A percentile compares a stretch with the other conserved stretches of the same genome.
phyloP scores from a whole-genome alignment of 164 flowering plant species.

The Taxillus chinensis region DNA sequence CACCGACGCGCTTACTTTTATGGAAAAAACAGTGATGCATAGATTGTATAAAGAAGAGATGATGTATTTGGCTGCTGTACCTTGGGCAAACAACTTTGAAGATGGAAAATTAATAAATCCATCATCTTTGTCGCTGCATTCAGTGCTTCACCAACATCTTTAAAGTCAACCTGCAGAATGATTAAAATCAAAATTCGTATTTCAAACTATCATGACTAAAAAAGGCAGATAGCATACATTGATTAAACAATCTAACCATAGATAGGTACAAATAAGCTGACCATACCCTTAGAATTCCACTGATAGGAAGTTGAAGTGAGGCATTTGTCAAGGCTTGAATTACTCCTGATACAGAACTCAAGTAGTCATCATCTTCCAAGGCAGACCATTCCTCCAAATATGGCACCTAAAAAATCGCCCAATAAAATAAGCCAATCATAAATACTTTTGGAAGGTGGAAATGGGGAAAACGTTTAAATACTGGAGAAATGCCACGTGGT shows the following conservation, averaged over 20 bases:
- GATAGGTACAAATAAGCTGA: neutral
- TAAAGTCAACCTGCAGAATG: slow-evolving; percentile 40
- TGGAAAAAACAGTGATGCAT: neutral
- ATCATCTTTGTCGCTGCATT: slow-evolving; percentile 39
- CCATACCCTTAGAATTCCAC: slow-evolving; percentile 50
- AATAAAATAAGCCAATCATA: neutral
- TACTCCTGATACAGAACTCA: slow-evolving; percentile 40
- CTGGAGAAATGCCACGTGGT: neutral
- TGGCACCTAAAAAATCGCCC: slow-evolving; percentile 35
- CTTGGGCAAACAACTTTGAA: slow-evolving; percentile 43
- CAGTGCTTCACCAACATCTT: slow-evolving; percentile 48
- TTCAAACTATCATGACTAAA: neutral
- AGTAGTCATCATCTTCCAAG: slow-evolving; percentile 44
- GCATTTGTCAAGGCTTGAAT: slow-evolving; percentile 52
- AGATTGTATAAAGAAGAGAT: neutral
- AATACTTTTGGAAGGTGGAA: too few species aligned
- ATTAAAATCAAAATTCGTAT: neutral
- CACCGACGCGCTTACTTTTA: neutral
- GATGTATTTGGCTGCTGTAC: slow-evolving; percentile 19
- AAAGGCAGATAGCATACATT: neutral
- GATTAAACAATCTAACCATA: neutral
- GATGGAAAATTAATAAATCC: slow-evolving; percentile 30
- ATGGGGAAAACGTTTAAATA: neutral
- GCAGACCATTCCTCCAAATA: slow-evolving; percentile 59
- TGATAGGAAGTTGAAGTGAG: slow-evolving; percentile 46